A percentile compares a stretch with the other conserved stretches of the same genome.
phyloP scores from a whole-genome alignment of 345 rosid genomes.

The Salix exigua region DNA sequence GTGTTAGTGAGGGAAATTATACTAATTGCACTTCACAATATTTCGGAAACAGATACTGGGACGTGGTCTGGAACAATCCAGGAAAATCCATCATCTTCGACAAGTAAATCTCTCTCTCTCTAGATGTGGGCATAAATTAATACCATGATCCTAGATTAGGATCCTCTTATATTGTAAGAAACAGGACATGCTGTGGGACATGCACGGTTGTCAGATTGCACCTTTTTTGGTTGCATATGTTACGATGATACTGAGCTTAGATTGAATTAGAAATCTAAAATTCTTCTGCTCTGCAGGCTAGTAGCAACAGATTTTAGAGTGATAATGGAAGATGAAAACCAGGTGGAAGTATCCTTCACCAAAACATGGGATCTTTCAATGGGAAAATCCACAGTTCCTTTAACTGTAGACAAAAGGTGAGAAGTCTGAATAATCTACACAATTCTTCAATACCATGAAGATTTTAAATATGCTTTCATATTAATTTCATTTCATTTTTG shows the following conservation, averaged over 20 bases:
- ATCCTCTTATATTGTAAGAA: too few relatives aligned
- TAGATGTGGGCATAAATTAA: too few relatives aligned
- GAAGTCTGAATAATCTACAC: not conserved
- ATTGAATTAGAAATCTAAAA: not conserved
- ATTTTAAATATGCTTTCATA: too few relatives aligned
- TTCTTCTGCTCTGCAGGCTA: constrained; percentile 1
- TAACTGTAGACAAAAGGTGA: constrained; percentile 85
- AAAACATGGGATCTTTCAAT: constrained; percentile 40
- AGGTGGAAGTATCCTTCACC: constrained; percentile 23
- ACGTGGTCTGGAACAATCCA: constrained; percentile 30
- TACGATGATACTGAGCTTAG: not conserved
- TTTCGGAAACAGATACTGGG: constrained; percentile 22
- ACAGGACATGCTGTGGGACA: too few relatives aligned
- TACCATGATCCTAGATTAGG: too few relatives aligned
- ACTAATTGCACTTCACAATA: not conserved
- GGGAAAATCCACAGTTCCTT: constrained; percentile 43
- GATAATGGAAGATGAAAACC: constrained; percentile 15
- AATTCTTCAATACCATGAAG: too few relatives aligned
- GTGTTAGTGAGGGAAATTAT: not conserved
- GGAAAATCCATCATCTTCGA: constrained; percentile 12
- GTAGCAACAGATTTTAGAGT: constrained; percentile 11
- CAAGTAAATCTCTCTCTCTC: constrained; percentile 14
- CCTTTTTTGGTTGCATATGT: too few relatives aligned
- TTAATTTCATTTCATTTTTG: not conserved
- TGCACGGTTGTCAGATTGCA: too few relatives aligned